These are phyloP conservation scores for Annulohypoxylon bovei DNA, from an alignment of 495 filamentous ascomycete species.

Conservation along the genomic window DNA sequence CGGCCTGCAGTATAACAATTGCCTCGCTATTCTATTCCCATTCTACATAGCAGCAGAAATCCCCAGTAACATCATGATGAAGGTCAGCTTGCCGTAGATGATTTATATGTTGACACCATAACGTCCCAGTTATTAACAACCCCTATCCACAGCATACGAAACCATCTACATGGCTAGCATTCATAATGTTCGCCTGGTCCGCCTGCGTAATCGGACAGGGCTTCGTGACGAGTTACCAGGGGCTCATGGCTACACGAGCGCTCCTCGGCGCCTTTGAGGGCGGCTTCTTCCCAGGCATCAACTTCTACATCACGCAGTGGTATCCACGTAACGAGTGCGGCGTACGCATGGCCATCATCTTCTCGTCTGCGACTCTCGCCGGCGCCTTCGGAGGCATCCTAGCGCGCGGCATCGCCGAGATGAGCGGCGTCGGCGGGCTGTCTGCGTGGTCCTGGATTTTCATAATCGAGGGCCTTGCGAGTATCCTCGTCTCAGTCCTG, in stretches of 20 bases:
- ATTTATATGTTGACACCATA: neutral
- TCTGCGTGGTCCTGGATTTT: conserved; percentile 60
- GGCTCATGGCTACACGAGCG: conserved; percentile 67
- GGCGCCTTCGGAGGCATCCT: conserved; percentile 76
- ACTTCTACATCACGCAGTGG: conserved; percentile 83
- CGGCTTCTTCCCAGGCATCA: conserved; percentile 72
- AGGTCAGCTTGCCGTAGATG: neutral
- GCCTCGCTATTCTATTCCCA: conserved; percentile 66
- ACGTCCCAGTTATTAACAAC: neutral
- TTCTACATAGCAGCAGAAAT: conserved; percentile 74
- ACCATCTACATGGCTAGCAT: conserved; percentile 69
- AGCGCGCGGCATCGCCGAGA: conserved; percentile 69
- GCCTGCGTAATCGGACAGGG: conserved; percentile 68
- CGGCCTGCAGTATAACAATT: conserved; percentile 66
- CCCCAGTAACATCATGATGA: conserved; percentile 70
- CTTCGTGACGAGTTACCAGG: conserved; percentile 61
- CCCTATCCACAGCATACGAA: conserved; percentile 54
- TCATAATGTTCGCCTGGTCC: conserved; percentile 66
- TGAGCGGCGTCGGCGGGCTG: conserved; percentile 66
- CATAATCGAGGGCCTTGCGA: conserved; percentile 68
- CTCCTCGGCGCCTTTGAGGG: conserved; percentile 72
- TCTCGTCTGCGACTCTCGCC: conserved; percentile 66
- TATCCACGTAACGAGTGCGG: conserved; percentile 59
- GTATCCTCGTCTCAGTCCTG: conserved; percentile 55
- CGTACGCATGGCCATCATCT: conserved; percentile 65